Conservation (phyloP, 495 filamentous ascomycete species). For the Hypomontagnella submonticulosa region DNA sequence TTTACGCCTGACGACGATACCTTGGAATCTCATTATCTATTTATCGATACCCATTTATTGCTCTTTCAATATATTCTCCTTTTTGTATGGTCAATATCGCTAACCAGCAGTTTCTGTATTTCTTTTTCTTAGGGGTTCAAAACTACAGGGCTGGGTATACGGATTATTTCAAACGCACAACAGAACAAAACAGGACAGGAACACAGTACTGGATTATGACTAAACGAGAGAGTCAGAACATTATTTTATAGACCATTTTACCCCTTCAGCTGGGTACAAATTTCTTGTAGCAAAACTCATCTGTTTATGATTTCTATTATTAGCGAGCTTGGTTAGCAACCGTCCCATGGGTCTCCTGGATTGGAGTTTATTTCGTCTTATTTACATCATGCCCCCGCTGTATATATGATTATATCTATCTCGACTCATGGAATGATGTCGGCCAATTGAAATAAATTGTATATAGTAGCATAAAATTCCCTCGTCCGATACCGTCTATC, state of each 20-base stretch:
- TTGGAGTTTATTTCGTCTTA: background rate
- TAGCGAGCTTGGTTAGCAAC: too few species aligned
- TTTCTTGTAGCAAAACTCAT: too few species aligned
- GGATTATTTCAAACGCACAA: background rate
- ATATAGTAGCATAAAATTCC: background rate
- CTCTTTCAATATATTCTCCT: too few species aligned
- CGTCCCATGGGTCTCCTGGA: background rate
- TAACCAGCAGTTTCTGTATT: background rate
- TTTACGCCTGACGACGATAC: background rate
- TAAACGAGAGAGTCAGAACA: background rate
- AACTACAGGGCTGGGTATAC: background rate
- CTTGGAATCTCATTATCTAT: conserved; percentile 3
- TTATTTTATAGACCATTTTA: background rate
- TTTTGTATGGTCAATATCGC: too few species aligned
- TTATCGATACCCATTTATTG: conserved; percentile 22
- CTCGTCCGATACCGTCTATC: conserved; percentile 4
- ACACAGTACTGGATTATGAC: conserved; percentile 24
- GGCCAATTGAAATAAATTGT: background rate
- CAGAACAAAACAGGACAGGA: conserved; percentile 22
- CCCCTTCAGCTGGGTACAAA: background rate
- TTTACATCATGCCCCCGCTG: background rate
- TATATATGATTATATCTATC: background rate
- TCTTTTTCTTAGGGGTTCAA: conserved; percentile 1
- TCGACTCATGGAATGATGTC: too few species aligned
- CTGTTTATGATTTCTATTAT: too few species aligned